A percentile compares a stretch with the other conserved stretches of the same genome.
These are phyloP conservation scores for Silene noctiflora DNA, from an alignment of 179 eudicot species.

Conservation along the genomic window DNA sequence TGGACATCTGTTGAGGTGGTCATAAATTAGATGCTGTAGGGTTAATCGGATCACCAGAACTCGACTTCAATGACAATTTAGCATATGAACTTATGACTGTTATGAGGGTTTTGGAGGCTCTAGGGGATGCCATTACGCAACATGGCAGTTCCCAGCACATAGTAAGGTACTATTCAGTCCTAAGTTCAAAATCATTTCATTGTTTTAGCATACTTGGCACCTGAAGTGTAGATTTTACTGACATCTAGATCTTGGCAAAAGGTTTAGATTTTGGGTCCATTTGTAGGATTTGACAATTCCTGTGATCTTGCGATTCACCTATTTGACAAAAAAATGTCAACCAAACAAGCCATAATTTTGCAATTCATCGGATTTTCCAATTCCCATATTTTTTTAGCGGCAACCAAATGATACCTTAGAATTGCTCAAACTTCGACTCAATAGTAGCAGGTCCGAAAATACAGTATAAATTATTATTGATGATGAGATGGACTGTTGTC, in stretches of 20 bases:
- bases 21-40: conserved; percentile 31
- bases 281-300: no score
- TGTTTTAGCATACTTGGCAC: neutral
- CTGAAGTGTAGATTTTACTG: conserved; percentile 1
- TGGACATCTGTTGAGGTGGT: conserved; percentile 18
- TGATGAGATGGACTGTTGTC: no score
- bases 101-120: conserved; percentile 59
- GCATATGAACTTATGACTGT: conserved; percentile 57
- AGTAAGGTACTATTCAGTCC: conserved; percentile 49
- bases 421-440: neutral
- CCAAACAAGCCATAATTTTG: no score
- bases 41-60: conserved; percentile 31
- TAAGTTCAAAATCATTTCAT: neutral
- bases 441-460: neutral
- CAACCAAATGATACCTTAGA: no score
- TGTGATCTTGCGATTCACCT: no score
- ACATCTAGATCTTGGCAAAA: neutral
- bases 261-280: no score
- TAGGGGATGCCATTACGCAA: conserved; percentile 63
- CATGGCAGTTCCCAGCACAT: conserved; percentile 85
- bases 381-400: neutral
- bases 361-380: neutral
- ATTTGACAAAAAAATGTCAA: no score
- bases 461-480: no score
- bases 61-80: conserved; percentile 44